phyloP scores from a whole-genome alignment of 2,329 filamentous ascomycete species.

The Fusarium chaquense region DNA sequence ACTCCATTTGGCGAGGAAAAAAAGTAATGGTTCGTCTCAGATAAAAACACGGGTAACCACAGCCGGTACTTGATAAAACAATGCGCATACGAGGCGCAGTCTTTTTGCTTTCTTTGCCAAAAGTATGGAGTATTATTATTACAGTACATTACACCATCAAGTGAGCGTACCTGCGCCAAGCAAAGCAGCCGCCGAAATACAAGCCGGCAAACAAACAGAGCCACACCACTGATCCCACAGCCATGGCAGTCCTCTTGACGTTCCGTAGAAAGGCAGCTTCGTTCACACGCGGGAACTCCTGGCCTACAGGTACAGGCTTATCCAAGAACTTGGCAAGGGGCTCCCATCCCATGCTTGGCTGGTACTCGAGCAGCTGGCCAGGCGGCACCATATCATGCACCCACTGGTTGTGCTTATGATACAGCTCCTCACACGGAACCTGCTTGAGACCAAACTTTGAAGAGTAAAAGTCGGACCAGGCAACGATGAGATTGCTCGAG shows the following conservation, averaged over 20 bases:
- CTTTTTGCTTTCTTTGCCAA: not conserved
- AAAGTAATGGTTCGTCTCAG: not conserved
- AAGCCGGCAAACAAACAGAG: constrained; percentile 18
- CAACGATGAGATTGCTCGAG: constrained; percentile 35
- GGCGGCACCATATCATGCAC: constrained; percentile 29
- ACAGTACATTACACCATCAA: not conserved
- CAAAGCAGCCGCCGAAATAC: constrained; percentile 11
- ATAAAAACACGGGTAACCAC: not conserved
- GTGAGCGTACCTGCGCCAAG: not conserved
- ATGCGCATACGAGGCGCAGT: constrained; percentile 1
- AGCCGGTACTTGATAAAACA: not conserved
- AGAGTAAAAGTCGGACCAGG: constrained; percentile 35
- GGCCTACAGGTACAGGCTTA: constrained; percentile 11
- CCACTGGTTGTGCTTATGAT: constrained; percentile 37
- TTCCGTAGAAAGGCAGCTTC: constrained; percentile 39
- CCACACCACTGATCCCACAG: constrained; percentile 35
- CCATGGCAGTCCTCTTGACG: constrained; percentile 37
- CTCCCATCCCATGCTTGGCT: constrained; percentile 39
- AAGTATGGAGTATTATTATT: not conserved
- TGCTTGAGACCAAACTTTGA: constrained; percentile 20
- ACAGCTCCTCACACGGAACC: constrained; percentile 29
- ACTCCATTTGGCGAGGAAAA: not conserved
- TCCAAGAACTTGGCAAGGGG: constrained; percentile 23
- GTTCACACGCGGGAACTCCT: constrained; percentile 36
- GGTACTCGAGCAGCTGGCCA: constrained; percentile 33